A percentile compares a stretch with the other conserved stretches of the same genome.
phyloP scores from a whole-genome alignment of 2,329 filamentous ascomycete species.

The Microdochium trichocladiopsis region DNA sequence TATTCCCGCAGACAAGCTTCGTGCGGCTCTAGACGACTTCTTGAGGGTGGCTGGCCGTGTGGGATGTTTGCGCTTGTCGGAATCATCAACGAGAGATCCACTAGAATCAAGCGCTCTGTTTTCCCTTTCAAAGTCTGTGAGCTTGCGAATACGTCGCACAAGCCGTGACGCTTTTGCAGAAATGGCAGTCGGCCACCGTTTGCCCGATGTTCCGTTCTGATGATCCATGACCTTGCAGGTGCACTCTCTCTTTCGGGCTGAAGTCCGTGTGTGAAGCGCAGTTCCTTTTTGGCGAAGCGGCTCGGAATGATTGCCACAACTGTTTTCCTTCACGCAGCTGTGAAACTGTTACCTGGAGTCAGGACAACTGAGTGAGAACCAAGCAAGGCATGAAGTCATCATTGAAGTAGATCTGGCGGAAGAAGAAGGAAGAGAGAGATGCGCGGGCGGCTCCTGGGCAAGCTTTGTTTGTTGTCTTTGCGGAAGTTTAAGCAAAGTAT shows the following conservation, averaged over 20 bases:
- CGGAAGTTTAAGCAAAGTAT: background rate
- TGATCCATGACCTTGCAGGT: background rate
- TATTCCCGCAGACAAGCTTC: background rate
- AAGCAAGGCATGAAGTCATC: too few species aligned
- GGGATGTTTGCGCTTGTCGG: background rate
- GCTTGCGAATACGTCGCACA: background rate
- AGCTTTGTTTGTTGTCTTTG: background rate
- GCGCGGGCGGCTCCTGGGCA: too few species aligned
- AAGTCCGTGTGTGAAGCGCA: too few species aligned
- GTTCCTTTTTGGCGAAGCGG: too few species aligned
- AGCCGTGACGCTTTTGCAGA: background rate
- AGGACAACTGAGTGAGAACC: too few species aligned
- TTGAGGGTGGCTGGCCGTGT: background rate
- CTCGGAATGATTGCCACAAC: too few species aligned
- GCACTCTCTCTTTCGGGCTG: background rate
- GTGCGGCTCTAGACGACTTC: background rate
- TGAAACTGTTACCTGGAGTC: too few species aligned
- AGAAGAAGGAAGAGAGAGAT: background rate
- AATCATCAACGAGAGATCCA: background rate
- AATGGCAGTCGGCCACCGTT: background rate
- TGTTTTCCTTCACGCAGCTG: too few species aligned
- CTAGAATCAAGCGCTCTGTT: background rate
- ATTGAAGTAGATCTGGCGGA: background rate
- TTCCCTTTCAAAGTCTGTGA: background rate
- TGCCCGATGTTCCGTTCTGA: background rate